Evolutionary conservation across 148 eudicot genomes (phyloP).

Genomic region (Diospyros kaki): DNA sequence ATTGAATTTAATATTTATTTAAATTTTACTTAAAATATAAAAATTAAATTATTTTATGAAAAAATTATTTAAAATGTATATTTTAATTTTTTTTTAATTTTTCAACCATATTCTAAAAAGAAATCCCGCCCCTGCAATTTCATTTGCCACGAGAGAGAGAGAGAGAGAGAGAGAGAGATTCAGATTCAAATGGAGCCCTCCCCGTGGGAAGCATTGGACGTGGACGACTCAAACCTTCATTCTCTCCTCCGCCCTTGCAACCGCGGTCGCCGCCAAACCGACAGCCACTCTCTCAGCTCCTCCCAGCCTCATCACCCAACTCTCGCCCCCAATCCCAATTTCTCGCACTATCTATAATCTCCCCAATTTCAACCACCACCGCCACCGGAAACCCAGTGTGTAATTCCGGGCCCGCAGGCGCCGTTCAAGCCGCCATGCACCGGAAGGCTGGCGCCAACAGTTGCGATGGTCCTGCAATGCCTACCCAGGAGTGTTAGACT

Average conservation of each 20-base stretch:
- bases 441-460: slow-evolving; percentile 22
- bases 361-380: slow-evolving; percentile 15
- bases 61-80: too few species aligned
- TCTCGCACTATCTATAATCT: slow-evolving; percentile 1
- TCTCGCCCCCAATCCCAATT: background rate
- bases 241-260: slow-evolving; percentile 62
- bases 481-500: too few species aligned
- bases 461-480: slow-evolving; percentile 10
- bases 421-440: slow-evolving; percentile 62
- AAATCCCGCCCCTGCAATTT: too few species aligned
- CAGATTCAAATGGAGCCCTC: too few species aligned
- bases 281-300: slow-evolving; percentile 15
- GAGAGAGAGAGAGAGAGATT: too few species aligned
- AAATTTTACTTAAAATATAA: too few species aligned
- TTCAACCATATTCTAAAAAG: too few species aligned
- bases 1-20: too few species aligned
- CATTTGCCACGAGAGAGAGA: too few species aligned
- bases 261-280: slow-evolving; percentile 13
- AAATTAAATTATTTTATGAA: too few species aligned
- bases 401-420: slow-evolving; percentile 81
- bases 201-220: slow-evolving; percentile 52
- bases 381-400: background rate
- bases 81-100: too few species aligned
- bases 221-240: slow-evolving; percentile 71
- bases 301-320: background rate